phyloP scores from a whole-genome alignment of 495 filamentous ascomycete species.

The Peziza echinospora region DNA sequence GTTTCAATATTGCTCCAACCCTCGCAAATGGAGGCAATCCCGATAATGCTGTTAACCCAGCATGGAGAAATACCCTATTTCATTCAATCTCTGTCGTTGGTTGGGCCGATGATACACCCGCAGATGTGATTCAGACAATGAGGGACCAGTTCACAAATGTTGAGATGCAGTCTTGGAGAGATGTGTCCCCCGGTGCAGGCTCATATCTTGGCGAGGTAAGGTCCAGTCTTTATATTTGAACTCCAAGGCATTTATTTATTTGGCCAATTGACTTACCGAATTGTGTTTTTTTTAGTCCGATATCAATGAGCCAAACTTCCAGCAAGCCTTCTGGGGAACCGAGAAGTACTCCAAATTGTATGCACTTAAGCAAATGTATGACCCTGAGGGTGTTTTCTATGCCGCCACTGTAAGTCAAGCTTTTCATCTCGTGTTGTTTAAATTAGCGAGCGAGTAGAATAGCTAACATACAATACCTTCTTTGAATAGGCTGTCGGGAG shows the following conservation, averaged over 20 bases:
- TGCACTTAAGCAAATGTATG: conserved; percentile 30
- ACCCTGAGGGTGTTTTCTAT: conserved; percentile 32
- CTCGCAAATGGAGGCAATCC: conserved; percentile 27
- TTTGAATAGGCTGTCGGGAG: no score
- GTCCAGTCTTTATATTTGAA: no score
- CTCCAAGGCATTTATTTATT: no score
- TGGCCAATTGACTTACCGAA: no score
- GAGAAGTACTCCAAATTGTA: conserved; percentile 26
- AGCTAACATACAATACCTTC: no score
- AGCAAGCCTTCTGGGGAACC: conserved; percentile 37
- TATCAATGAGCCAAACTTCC: conserved; percentile 40
- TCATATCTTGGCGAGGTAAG: conserved; percentile 31
- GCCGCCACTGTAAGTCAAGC: conserved; percentile 23
- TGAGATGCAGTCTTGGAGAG: conserved; percentile 24
- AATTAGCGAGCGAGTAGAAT: no score
- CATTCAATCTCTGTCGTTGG: conserved; percentile 23
- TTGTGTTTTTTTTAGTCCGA: no score
- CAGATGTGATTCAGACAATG: conserved; percentile 18
- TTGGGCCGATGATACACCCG: background rate
- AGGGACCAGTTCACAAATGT: conserved; percentile 29
- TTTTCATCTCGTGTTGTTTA: no score
- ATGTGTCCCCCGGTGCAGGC: conserved; percentile 24
- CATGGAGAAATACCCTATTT: conserved; percentile 31
- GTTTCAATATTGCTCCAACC: no score
- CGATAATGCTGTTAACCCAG: conserved; percentile 30